Percentiles rank a stretch among this genome's conserved stretches.
Conservation (phyloP, 2,329 filamentous ascomycete species). For the Diatrype stigma region DNA sequence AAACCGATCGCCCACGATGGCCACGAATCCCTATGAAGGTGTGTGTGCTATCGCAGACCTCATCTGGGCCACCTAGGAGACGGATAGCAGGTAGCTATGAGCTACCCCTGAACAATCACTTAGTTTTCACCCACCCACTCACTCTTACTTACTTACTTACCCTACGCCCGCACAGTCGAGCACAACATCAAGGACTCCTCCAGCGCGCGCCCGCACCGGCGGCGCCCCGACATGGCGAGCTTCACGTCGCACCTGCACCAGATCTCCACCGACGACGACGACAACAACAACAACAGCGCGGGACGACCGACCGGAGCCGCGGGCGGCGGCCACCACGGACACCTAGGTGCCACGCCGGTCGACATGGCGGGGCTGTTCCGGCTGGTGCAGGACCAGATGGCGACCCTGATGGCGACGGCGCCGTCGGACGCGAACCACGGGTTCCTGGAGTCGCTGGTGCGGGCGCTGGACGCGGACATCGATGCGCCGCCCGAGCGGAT, state of each 20-base stretch:
- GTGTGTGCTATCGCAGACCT: constrained; percentile 1
- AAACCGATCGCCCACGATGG: constrained; percentile 19
- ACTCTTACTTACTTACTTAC: neutral
- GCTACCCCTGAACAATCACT: too few species aligned
- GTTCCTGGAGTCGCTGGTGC: constrained; percentile 48
- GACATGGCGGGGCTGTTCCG: constrained; percentile 55
- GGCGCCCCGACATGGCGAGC: constrained; percentile 60
- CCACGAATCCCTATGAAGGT: constrained; percentile 31
- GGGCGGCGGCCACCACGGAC: constrained; percentile 31
- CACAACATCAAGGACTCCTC: constrained; percentile 53
- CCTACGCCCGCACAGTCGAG: constrained; percentile 46
- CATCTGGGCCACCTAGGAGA: too few species aligned
- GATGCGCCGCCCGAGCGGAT: constrained; percentile 48
- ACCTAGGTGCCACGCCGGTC: constrained; percentile 56
- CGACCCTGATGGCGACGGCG: constrained; percentile 44
- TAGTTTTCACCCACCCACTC: too few species aligned
- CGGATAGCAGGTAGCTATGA: too few species aligned
- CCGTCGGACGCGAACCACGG: constrained; percentile 43
- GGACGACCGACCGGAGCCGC: neutral
- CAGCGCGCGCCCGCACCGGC: constrained; percentile 34
- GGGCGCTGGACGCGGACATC: constrained; percentile 45
- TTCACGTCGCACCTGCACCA: constrained; percentile 56
- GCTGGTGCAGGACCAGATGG: constrained; percentile 56
- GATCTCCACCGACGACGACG: constrained; percentile 35
- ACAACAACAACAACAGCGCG: constrained; percentile 22